Evolutionary conservation across 352 stramenopile genomes (phyloP), one percentile per base, ranked within the genome.

Genomic region (Globisporangium parvum): DNA sequence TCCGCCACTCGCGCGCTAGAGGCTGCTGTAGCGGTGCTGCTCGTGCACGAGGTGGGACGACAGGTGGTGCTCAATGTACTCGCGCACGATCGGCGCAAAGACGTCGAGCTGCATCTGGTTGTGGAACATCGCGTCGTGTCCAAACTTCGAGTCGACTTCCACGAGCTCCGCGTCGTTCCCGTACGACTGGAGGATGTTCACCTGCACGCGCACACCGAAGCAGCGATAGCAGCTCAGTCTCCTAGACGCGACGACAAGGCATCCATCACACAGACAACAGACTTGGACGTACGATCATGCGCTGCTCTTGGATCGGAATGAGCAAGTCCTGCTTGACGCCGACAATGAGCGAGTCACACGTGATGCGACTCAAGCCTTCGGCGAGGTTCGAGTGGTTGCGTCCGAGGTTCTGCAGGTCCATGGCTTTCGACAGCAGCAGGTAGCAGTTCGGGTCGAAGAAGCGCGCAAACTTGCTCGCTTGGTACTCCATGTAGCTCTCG

Each of bases 401-500:
- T 2, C 81, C 85, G 20, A 96, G 46, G 54, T 93, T 89, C 28
- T 77, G 87, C 47, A 95, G 60, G 37, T 96, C 87, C 82, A 94
- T 95, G 20, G 80, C 80, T 62, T 95, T 92, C 33, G 85, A 95
- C 17, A 95, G 67, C 60, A 94, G 59, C 52, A 96, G 51, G 63
- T 96, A 96, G 70, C 85, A 94, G 67, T 96, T 95, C 2, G 86
- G 80, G 55, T 96, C 87, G 55, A 84, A 95, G 21, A 82, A 56
- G 10, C 81, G 80, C 26, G 85, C 84, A 53, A 96, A 96, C 61
- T 94, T 94, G 59, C 65, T 78, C 35, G 78, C 85, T 60, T 96
- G 82, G 69, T 96, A 92, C 56, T 91, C 77, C 84, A 96, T 91
- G 76, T 96, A 96, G 51, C 71, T 86, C 67, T 96, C 87, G 0